A percentile compares a stretch with the other conserved stretches of the same genome.
Conservation (phyloP, 2,329 filamentous ascomycete genomes). For the Epichloe elymi region DNA sequence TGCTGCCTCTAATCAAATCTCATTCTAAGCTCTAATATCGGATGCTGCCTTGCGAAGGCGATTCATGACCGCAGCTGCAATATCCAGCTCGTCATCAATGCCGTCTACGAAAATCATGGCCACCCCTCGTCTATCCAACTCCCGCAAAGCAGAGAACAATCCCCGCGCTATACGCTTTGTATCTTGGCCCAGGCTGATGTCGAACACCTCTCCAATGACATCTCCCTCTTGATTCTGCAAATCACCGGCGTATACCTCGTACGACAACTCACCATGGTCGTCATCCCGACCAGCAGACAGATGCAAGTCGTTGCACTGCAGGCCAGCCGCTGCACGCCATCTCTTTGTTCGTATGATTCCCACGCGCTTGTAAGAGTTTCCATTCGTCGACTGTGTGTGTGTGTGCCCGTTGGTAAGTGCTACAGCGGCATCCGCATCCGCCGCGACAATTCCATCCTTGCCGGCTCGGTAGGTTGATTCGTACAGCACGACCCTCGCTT, state of each 20-base stretch:
- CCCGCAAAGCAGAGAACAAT: constrained; percentile 74
- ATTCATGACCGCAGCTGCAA: constrained; percentile 81
- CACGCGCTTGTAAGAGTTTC: constrained; percentile 20
- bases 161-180: constrained; percentile 68
- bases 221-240: constrained; percentile 21
- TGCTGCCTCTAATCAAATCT: background rate
- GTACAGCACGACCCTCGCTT: constrained; percentile 73
- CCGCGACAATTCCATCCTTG: constrained; percentile 20
- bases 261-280: constrained; percentile 15
- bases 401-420: constrained; percentile 8
- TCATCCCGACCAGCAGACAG: constrained; percentile 8
- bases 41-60: constrained; percentile 65
- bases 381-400: constrained; percentile 9
- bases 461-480: constrained; percentile 37
- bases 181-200: constrained; percentile 60
- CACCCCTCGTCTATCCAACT: constrained; percentile 67
- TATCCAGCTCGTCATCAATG: constrained; percentile 63
- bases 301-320: constrained; percentile 20
- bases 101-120: constrained; percentile 87
- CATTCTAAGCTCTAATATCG: constrained; percentile 36
- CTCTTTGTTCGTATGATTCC: constrained; percentile 43
- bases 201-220: constrained; percentile 37
- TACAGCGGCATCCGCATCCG: constrained; percentile 18
- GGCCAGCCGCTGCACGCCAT: constrained; percentile 34
- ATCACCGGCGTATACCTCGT: constrained; percentile 28